Conservation (phyloP, 768 basidiomycete species). For the Tylopilus felleus region DNA sequence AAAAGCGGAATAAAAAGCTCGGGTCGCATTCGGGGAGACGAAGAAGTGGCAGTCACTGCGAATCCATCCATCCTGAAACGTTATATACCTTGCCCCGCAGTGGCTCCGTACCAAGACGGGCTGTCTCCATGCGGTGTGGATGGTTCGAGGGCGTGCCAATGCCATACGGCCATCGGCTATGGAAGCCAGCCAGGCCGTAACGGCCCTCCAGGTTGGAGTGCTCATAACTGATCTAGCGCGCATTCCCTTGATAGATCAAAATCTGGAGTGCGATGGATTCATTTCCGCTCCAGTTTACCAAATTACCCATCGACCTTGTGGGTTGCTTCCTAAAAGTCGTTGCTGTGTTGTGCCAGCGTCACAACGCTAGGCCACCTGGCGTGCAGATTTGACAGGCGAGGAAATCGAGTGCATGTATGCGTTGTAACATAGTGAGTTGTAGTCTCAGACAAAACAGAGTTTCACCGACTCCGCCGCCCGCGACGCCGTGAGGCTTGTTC, state of each 20-base stretch:
- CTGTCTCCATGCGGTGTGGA: background rate
- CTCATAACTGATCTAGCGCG: background rate
- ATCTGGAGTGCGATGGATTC: background rate
- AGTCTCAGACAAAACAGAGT: background rate
- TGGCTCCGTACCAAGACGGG: background rate
- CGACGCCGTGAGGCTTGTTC: background rate
- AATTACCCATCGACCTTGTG: background rate
- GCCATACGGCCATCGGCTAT: background rate
- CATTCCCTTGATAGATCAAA: background rate
- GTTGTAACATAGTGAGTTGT: background rate
- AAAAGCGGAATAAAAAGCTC: background rate
- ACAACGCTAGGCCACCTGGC: background rate
- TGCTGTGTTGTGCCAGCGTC: background rate
- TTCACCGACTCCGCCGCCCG: background rate
- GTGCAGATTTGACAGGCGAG: background rate
- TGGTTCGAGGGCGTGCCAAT: background rate
- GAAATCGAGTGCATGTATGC: background rate
- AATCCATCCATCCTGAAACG: background rate
- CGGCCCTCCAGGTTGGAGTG: background rate
- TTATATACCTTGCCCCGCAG: slow-evolving; percentile 2
- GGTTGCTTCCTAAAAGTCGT: too few species aligned
- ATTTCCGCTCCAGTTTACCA: background rate
- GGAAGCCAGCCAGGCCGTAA: background rate
- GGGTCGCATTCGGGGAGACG: slow-evolving; percentile 1
- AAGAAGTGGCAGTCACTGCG: background rate